Base-by-base conservation (phyloP, 768 basidiomycete genomes). In the Cantharellus cinnabarinus region DNA sequence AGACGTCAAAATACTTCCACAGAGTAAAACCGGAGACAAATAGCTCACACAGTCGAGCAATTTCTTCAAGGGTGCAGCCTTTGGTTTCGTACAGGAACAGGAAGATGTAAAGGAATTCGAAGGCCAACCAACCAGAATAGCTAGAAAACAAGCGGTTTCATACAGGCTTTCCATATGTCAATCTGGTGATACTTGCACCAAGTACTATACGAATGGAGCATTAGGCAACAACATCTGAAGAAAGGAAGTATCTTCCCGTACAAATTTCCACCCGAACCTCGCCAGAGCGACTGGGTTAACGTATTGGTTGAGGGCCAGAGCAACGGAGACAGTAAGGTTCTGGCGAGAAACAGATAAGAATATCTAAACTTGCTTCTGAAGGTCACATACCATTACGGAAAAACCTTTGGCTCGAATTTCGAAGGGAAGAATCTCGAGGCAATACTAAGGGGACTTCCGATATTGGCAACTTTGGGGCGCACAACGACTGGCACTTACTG, bases 321-420 rank as follows among this genome's bases (percentile, higher is more conserved):
- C 78, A 42, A 83, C 71, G 65, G 77, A 80, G 38, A 84, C 73
- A 3, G 73, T 72, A 56, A 84, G 69, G 67, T 81, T 62, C 61
- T 60, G 37, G 44, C 7, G 52, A 7, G 15, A 10, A 54, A 10
- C 10, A 54, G 7, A 54, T 34, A 10, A 7, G 37, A 10, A 34
- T 48, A 10, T 54, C 7, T 54, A 54, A 35, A 29, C 20, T 29
- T 35, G 52, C 15, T 7, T 7, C 10, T 2, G 42, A 29, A 66
- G 73, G 14, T 60, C 80, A 81, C 20, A 29, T 29, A 29, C 20
- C 81, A 87, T 85, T 41, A 85, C 66, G 4, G 84, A 80, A 62
- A 85, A 82, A 0, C 86, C 86, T 65, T 81, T 85, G 5, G 87
- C 87, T 57, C 89, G 80, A 60, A 89, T 80, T 60, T 73, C 75